phyloP scores from a whole-genome alignment of 495 filamentous ascomycete species.

The Staphylotrichum longicolle region DNA sequence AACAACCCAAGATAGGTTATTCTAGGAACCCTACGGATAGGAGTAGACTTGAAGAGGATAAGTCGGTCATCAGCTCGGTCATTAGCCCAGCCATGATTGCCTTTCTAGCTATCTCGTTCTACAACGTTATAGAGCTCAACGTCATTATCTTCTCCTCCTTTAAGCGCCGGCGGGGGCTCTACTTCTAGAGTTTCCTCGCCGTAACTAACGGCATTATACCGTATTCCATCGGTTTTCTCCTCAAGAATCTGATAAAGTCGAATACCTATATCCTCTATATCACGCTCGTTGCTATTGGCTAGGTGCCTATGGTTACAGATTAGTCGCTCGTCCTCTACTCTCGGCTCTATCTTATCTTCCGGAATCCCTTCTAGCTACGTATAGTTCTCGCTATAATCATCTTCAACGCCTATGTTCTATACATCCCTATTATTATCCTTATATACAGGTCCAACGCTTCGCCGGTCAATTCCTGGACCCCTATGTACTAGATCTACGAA shows the following conservation, averaged over 20 bases:
- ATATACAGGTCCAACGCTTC: conserved; percentile 56
- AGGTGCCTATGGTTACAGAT: conserved; percentile 64
- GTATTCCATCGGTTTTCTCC: conserved; percentile 58
- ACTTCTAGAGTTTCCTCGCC: conserved; percentile 46
- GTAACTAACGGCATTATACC: conserved; percentile 53
- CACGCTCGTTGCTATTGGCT: conserved; percentile 54
- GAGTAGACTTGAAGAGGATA: too few species aligned
- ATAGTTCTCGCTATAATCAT: conserved; percentile 59
- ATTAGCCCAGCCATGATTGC: conserved; percentile 28
- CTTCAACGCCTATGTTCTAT: conserved; percentile 52
- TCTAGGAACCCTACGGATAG: too few species aligned
- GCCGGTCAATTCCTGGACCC: conserved; percentile 11
- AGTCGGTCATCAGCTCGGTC: too few species aligned
- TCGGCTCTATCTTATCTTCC: conserved; percentile 60
- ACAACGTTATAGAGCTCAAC: conserved; percentile 46
- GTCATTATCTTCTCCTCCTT: conserved; percentile 44
- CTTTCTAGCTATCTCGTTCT: conserved; percentile 41
- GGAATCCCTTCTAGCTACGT: conserved; percentile 49
- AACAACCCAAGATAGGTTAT: too few species aligned
- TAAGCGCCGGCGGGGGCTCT: conserved; percentile 34
- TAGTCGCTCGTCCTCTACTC: conserved; percentile 68
- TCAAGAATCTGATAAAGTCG: conserved; percentile 56
- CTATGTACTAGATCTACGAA: conserved; percentile 56
- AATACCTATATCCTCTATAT: conserved; percentile 41
- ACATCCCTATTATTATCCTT: conserved; percentile 57